phyloP scores from a whole-genome alignment of 2,329 filamentous ascomycete species.

The Ophiostoma populinum region DNA sequence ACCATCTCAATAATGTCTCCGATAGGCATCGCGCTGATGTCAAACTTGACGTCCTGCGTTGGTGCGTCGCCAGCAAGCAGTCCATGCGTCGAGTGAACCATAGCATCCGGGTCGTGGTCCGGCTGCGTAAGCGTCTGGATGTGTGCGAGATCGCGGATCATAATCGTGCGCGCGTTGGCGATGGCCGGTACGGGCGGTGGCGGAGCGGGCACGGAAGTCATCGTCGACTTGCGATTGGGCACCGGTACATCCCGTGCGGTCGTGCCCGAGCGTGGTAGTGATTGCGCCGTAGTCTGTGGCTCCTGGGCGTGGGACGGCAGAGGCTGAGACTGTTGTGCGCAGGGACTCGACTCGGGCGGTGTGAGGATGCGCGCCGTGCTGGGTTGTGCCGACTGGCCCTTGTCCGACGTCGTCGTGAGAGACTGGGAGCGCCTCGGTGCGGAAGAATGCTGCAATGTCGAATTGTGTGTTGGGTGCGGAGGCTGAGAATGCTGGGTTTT shows the following conservation, averaged over 20 bases:
- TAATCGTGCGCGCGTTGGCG: slow-evolving; percentile 49
- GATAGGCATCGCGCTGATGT: slow-evolving; percentile 96
- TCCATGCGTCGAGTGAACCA: slow-evolving; percentile 27
- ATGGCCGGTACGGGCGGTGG: too few species aligned
- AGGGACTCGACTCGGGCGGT: slow-evolving; percentile 20
- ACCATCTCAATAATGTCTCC: slow-evolving; percentile 98
- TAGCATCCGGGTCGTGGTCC: slow-evolving; percentile 32
- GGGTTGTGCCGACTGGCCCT: too few species aligned
- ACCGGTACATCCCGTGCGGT: slow-evolving; percentile 28
- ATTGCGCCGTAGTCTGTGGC: too few species aligned
- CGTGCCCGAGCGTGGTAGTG: too few species aligned
- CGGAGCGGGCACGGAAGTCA: too few species aligned
- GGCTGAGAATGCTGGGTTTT: neutral
- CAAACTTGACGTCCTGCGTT: slow-evolving; percentile 51
- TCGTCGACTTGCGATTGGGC: too few species aligned
- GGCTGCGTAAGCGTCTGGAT: slow-evolving; percentile 77
- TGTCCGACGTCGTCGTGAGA: too few species aligned
- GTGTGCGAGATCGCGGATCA: slow-evolving; percentile 76
- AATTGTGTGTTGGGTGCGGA: too few species aligned
- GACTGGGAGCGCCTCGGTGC: too few species aligned
- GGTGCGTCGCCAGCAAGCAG: slow-evolving; percentile 31
- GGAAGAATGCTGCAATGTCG: too few species aligned
- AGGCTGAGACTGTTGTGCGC: too few species aligned
- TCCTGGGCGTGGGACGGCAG: too few species aligned
- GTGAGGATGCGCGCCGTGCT: slow-evolving; percentile 8